These are phyloP conservation scores for Wallacemonas sp. DNA, from an alignment of 208 protist species.

Conservation along the genomic window DNA sequence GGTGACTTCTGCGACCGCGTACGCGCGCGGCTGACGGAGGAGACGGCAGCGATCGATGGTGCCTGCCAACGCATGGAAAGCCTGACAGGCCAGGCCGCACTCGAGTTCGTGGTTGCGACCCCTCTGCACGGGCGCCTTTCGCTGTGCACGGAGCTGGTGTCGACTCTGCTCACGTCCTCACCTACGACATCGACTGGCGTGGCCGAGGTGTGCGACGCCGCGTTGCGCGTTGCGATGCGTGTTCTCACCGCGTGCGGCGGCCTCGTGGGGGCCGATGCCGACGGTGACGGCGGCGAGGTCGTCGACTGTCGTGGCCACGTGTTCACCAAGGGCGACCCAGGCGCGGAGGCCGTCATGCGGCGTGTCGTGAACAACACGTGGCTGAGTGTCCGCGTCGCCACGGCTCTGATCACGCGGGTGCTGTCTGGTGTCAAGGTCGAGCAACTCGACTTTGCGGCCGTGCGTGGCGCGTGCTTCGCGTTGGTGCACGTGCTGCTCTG, in stretches of 20 bases:
- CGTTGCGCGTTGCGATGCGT: background rate
- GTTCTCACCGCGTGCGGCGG: background rate
- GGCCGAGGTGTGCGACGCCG: slow-evolving; percentile 9
- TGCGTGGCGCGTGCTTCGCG: slow-evolving; percentile 49
- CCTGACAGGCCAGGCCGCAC: slow-evolving; percentile 34
- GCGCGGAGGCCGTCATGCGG: slow-evolving; percentile 64
- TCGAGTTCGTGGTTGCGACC: slow-evolving; percentile 51
- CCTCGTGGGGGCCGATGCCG: slow-evolving; percentile 12
- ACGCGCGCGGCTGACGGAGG: slow-evolving; percentile 12
- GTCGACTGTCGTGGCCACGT: slow-evolving; percentile 91
- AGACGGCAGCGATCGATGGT: slow-evolving; percentile 23
- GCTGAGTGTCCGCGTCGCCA: slow-evolving; percentile 76
- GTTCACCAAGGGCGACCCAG: slow-evolving; percentile 51
- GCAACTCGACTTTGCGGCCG: slow-evolving; percentile 32
- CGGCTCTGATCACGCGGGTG: slow-evolving; percentile 42
- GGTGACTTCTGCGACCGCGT: slow-evolving; percentile 11
- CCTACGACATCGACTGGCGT: background rate
- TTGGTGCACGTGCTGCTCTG: slow-evolving; percentile 74
- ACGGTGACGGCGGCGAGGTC: slow-evolving; percentile 30
- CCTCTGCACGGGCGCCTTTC: slow-evolving; percentile 76
- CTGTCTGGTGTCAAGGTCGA: slow-evolving; percentile 40
- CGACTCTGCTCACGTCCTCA: background rate
- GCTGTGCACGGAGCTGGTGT: slow-evolving; percentile 57
- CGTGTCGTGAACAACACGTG: slow-evolving; percentile 91
- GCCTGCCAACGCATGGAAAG: slow-evolving; percentile 32